Percentiles rank a stretch among this genome's conserved stretches.
phyloP scores from a whole-genome alignment of 176 grass and related monocot species.

The Oryza glaberrima region DNA sequence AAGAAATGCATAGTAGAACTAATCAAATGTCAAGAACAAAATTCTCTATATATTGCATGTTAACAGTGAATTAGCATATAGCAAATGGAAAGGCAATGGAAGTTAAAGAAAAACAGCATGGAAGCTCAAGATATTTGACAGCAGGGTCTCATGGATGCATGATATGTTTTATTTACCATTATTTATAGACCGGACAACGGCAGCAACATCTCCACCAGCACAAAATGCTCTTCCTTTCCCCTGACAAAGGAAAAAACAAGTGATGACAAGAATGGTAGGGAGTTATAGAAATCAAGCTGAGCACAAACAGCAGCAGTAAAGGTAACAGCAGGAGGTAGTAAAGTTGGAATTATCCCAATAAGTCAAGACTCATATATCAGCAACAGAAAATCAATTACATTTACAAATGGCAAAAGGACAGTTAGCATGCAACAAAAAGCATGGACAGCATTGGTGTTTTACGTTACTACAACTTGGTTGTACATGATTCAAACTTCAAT shows the following conservation, averaged over 20 bases:
- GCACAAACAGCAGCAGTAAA: neutral
- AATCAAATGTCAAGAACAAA: slow-evolving; percentile 23
- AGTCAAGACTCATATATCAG: slow-evolving; percentile 28
- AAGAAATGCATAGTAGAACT: slow-evolving; percentile 31
- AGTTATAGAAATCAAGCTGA: slow-evolving; percentile 26
- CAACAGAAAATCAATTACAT: slow-evolving; percentile 1
- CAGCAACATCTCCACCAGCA: slow-evolving; percentile 91
- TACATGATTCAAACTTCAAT: slow-evolving; percentile 8
- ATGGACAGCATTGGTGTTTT: neutral
- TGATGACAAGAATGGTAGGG: slow-evolving; percentile 13
- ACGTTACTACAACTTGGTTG: neutral
- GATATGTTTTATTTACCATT: slow-evolving; percentile 51
- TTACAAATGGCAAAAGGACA: slow-evolving; percentile 5
- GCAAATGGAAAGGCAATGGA: slow-evolving; percentile 12
- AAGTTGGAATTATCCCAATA: slow-evolving; percentile 10
- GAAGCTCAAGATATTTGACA: slow-evolving; percentile 2
- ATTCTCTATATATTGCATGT: slow-evolving; percentile 20
- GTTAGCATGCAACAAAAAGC: neutral
- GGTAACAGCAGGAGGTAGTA: neutral
- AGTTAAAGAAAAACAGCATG: slow-evolving; percentile 10
- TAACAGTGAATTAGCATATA: neutral
- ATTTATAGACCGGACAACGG: slow-evolving; percentile 53
- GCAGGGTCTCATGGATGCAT: neutral
- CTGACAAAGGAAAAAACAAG: slow-evolving; percentile 52
- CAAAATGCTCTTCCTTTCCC: slow-evolving; percentile 98